Base-by-base conservation (phyloP, 225 moss, liverwort and hornwort genomes). In the Pleurozium schreberi region DNA sequence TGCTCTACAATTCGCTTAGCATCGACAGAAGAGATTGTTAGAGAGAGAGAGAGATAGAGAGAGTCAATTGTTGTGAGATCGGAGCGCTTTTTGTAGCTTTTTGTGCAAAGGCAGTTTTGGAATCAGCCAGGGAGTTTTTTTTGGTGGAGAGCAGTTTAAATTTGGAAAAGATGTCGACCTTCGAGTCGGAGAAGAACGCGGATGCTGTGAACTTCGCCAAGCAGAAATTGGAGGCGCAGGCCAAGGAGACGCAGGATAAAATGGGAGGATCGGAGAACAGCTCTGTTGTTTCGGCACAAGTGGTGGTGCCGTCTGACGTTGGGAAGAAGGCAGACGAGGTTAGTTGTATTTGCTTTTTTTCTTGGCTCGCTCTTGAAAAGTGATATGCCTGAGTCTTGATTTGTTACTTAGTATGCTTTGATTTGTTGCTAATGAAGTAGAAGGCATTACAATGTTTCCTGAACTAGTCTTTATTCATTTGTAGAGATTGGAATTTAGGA, bases 271-370 rank as follows among this genome's bases (percentile, higher is more conserved):
- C 95, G 6, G 96, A 95, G 25, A 83, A 87, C 42, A 89, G 85
- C 76, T 92, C 95, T 0, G 96, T 97, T 5, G 62, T 96, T 15
- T 62, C 93, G 11, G 30, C 91, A 57, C 92, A 95, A 77, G 89
- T 95, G 22, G 95, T 93, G 22, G 85, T 94, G 50, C 95, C 96
- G 5, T 89, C 97, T 6, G 95, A 94, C 1, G 27, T 94, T 14
- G 93, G 95, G 73, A 92, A 93, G 93, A 94, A 95, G 76, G 67
- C 89, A 40, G 87, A 93, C n/a, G 93, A 97, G 95, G 97, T 97
- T 83, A 25, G 57, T 65, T 12, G 63, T 3, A 10, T 34, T 45
- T 38, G 43, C 67, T 74, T 17, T 62, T 31, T 60, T 1, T 47
- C 36, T 64, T n/a, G 45, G n/a, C 57, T 25, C 22, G 21, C 21